These are phyloP conservation scores for Tilletia caries DNA, from an alignment of 1,284 basidiomycete species.

Conservation along the genomic window DNA sequence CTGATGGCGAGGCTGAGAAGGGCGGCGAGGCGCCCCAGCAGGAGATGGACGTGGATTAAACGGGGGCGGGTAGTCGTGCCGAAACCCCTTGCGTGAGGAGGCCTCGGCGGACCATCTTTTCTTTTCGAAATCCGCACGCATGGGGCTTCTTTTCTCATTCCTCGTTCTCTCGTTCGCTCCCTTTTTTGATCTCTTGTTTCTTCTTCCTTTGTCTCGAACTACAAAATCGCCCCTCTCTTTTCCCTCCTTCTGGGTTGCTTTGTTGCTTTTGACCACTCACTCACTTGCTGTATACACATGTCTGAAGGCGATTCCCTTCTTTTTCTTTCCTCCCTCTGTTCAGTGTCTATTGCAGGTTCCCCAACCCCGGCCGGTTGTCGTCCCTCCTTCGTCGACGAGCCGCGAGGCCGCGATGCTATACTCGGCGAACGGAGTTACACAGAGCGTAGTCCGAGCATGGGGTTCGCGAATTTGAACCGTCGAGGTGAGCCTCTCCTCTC, in stretches of 20 bases:
- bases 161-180: background rate
- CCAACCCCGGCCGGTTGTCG: too few species aligned
- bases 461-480: too few species aligned
- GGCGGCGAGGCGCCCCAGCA: conserved; percentile 25
- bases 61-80: too few species aligned
- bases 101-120: background rate
- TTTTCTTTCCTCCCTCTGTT: background rate
- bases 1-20: conserved; percentile 26
- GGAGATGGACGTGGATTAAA: conserved; percentile 51
- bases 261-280: too few species aligned
- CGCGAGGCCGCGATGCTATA: too few species aligned
- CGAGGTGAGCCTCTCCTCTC: too few species aligned
- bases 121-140: too few species aligned
- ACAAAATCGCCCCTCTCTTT: conserved; percentile 7
- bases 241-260: background rate
- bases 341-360: too few species aligned
- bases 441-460: too few species aligned
- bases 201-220: conserved; percentile 4
- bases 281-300: background rate
- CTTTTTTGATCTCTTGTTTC: background rate
- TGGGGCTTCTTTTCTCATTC: background rate
- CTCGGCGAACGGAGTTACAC: too few species aligned
- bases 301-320: background rate
- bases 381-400: too few species aligned
- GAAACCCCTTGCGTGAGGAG: too few species aligned